phyloP scores from a whole-genome alignment of 768 basidiomycete species.

The Serendipita sp. region DNA sequence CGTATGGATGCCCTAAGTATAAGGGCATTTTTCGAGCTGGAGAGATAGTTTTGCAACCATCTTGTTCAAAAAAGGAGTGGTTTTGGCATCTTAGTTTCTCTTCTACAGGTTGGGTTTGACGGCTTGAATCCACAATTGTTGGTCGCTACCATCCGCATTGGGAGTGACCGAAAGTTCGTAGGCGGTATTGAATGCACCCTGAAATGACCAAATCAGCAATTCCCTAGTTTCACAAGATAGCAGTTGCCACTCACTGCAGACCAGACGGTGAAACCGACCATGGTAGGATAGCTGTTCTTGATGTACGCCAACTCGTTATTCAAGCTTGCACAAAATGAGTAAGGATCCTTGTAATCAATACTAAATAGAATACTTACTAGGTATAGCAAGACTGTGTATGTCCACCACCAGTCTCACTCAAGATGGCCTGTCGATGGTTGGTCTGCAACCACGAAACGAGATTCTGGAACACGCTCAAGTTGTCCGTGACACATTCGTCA shows the following conservation, averaged over 20 bases:
- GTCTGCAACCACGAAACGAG: slow-evolving; percentile 29
- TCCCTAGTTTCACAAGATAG: not conserved
- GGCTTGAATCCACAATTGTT: slow-evolving; percentile 17
- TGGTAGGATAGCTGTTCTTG: slow-evolving; percentile 26
- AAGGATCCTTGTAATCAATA: not conserved
- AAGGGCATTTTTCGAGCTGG: no score
- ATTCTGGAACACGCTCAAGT: slow-evolving; percentile 27
- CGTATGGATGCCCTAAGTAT: no score
- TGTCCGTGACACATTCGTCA: slow-evolving; percentile 30
- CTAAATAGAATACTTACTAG: slow-evolving; percentile 14
- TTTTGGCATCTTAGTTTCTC: no score
- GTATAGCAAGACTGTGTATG: slow-evolving; percentile 25
- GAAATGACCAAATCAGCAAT: not conserved
- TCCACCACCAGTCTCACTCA: slow-evolving; percentile 32
- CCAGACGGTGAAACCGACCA: slow-evolving; percentile 40
- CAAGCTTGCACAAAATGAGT: slow-evolving; percentile 18
- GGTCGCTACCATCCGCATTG: slow-evolving; percentile 30
- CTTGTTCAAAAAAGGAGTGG: no score
- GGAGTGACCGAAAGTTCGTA: slow-evolving; percentile 37
- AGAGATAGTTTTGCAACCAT: no score
- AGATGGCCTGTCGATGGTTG: slow-evolving; percentile 28
- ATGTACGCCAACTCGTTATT: slow-evolving; percentile 30
- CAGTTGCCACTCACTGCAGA: slow-evolving; percentile 16
- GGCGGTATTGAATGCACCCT: slow-evolving; percentile 32
- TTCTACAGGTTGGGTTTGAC: slow-evolving; percentile 11